Evolutionary conservation across 441 rosid species (phyloP).

Genomic region (Dalechampia spathulata): DNA sequence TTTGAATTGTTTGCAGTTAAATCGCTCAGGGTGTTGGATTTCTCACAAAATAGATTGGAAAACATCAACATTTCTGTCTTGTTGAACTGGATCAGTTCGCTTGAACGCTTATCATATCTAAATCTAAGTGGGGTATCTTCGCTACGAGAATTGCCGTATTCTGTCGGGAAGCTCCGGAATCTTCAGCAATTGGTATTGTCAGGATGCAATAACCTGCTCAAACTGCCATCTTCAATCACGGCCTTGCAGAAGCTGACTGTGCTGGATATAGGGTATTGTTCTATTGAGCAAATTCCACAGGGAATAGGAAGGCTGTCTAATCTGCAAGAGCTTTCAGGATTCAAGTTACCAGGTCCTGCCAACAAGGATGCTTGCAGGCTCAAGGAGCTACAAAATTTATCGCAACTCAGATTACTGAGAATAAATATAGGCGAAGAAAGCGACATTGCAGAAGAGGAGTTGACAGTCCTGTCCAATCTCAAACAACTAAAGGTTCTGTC

Average conservation of each 20-base stretch:
- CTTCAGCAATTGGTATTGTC: constrained; percentile 1
- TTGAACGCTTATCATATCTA: constrained; percentile 3
- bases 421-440: constrained; percentile 12
- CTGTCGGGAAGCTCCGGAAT: constrained; percentile 5
- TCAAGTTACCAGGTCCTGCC: not conserved
- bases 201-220: constrained; percentile 3
- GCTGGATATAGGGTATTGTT: constrained; percentile 2
- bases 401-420: constrained; percentile 6
- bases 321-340: constrained; percentile 12
- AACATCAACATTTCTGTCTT: not conserved
- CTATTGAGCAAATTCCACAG: not conserved
- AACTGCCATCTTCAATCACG: not conserved
- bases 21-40: constrained; percentile 10
- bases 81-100: constrained; percentile 1
- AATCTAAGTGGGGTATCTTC: not conserved
- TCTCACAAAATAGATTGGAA: not conserved
- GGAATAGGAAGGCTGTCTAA: constrained; percentile 1
- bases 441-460: constrained; percentile 6
- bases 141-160: constrained; percentile 3
- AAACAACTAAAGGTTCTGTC: constrained; percentile 16
- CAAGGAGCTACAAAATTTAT: not conserved
- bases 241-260: constrained; percentile 5
- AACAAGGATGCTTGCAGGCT: not conserved
- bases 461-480: constrained; percentile 7
- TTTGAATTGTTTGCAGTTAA: not conserved